Evolutionary conservation across 768 basidiomycete genomes (phyloP), one percentile per base, ranked within the genome.

Genomic region (Strobilomyces confusus): DNA sequence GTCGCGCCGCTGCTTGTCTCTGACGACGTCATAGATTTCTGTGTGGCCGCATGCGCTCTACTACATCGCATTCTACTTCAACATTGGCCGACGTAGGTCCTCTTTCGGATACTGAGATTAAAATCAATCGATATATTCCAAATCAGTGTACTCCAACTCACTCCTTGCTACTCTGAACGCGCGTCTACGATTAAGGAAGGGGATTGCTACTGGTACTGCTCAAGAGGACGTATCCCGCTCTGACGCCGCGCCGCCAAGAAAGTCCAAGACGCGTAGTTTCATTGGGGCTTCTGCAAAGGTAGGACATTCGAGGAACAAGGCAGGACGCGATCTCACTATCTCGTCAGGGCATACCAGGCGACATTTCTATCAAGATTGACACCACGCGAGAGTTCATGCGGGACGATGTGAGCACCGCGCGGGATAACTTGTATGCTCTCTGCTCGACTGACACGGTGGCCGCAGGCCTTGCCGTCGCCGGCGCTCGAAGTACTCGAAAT

Each of bases 311-410:
- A 30, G 25, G 14, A 14, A 14, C 36, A 4, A 11, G 2, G 9
- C 17, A 7, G 25, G 5, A 12, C 14, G 9, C 19, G 20, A 37
- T 2, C 41, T 34, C 19, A 57, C 49, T n/a, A 25, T 22, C 13
- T 9, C 5, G 26, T 47, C 44, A 63, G 66, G 51, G 43, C 4
- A 1, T 41, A 57, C 74, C 75, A 42, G 75, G 77, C 45, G 79
- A 78, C 57, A 80, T 85, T 57, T 81, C 82, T 29, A 83, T 86
- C 69, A 82, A 82, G 68, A 80, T 85, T 51, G 81, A 84, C 62
- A 83, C 82, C 7, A 82, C 75, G 34, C 75, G 80, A 44, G 82
- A 84, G 56, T 74, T 72, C 46, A 63, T 71, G 46, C 73, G 69
- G 38, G 81, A 82, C 52, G 67, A 59, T 55, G 69, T 68, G n/a